Percentiles rank a stretch among this genome's conserved stretches.
These are phyloP conservation scores for Stylonectria norvegica DNA, from an alignment of 2,329 filamentous ascomycete species.

Conservation along the genomic window DNA sequence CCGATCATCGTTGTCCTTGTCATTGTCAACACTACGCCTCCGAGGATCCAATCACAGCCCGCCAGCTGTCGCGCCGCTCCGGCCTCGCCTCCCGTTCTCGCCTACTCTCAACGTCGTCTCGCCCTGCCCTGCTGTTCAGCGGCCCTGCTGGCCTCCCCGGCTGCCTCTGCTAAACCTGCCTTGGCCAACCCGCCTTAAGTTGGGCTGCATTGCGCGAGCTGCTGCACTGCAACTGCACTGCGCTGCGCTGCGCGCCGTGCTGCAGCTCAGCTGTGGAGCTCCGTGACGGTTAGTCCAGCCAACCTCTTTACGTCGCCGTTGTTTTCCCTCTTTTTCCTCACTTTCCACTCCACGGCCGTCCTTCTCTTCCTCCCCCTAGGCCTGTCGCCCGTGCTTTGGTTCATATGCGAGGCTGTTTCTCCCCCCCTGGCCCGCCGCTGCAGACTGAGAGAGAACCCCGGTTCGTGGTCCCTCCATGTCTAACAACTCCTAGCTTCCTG, in stretches of 20 bases:
- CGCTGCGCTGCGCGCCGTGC: constrained; percentile 20
- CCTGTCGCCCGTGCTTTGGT: constrained; percentile 26
- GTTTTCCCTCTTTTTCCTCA: constrained; percentile 20
- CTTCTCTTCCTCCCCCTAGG: constrained; percentile 8
- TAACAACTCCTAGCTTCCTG: constrained; percentile 7
- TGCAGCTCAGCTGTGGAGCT: constrained; percentile 27
- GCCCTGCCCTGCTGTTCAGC: constrained; percentile 13
- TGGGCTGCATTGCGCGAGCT: constrained; percentile 26
- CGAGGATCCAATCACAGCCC: constrained; percentile 32
- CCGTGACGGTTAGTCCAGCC: constrained; percentile 23
- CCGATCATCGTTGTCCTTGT: too few relatives aligned
- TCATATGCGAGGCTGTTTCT: constrained; percentile 29
- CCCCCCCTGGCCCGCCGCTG: constrained; percentile 20
- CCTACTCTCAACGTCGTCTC: too few relatives aligned
- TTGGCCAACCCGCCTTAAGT: constrained; percentile 27
- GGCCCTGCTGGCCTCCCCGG: constrained; percentile 13
- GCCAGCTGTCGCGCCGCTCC: constrained; percentile 35
- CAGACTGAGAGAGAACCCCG: constrained; percentile 19
- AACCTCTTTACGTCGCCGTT: constrained; percentile 23
- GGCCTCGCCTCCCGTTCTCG: constrained; percentile 23
- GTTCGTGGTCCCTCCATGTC: constrained; percentile 18
- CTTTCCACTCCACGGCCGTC: constrained; percentile 11
- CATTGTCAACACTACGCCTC: constrained; percentile 18
- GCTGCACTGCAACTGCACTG: constrained; percentile 20
- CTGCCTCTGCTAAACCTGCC: constrained; percentile 12